These are phyloP conservation scores for Adenanthera pavonina DNA, from an alignment of 306 rosid species.

Conservation along the genomic window DNA sequence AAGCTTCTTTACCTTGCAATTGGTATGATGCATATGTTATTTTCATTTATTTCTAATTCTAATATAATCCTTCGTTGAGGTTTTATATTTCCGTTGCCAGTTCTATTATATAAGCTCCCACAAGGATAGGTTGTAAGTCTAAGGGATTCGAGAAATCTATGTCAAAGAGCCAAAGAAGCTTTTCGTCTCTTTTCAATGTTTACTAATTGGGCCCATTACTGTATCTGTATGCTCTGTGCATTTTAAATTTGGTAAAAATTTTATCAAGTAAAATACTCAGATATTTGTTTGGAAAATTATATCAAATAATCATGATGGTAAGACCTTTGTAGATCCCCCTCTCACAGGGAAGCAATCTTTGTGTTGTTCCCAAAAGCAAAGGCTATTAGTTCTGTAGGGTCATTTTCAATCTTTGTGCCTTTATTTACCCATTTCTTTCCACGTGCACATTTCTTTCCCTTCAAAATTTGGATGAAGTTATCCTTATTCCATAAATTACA, in stretches of 20 bases:
- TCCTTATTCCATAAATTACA: constrained; percentile 37
- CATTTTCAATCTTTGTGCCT: not conserved
- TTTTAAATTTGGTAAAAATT: constrained; percentile 22
- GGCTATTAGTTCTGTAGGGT: not conserved
- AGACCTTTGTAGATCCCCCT: not conserved
- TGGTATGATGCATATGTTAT: constrained; percentile 57
- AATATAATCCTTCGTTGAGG: constrained; percentile 4
- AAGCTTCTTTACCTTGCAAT: constrained; percentile 92
- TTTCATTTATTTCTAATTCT: constrained; percentile 20
- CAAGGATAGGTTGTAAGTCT: constrained; percentile 12
- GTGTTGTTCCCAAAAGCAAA: constrained; percentile 7
- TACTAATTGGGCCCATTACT: not conserved
- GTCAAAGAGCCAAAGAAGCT: constrained; percentile 19
- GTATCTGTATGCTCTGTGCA: constrained; percentile 2
- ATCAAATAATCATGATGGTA: not conserved
- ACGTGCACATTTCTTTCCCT: constrained; percentile 7
- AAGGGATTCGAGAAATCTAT: constrained; percentile 20
- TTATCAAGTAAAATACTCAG: constrained; percentile 31
- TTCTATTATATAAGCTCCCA: constrained; percentile 21
- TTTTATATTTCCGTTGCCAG: constrained; percentile 12
- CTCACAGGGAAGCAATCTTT: constrained; percentile 14
- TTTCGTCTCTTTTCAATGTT: constrained; percentile 18
- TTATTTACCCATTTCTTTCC: constrained; percentile 26
- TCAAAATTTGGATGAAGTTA: constrained; percentile 8
- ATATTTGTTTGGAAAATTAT: constrained; percentile 21